phyloP scores from a whole-genome alignment of 495 filamentous ascomycete genomes.

The Podospora pseudopauciseta region DNA sequence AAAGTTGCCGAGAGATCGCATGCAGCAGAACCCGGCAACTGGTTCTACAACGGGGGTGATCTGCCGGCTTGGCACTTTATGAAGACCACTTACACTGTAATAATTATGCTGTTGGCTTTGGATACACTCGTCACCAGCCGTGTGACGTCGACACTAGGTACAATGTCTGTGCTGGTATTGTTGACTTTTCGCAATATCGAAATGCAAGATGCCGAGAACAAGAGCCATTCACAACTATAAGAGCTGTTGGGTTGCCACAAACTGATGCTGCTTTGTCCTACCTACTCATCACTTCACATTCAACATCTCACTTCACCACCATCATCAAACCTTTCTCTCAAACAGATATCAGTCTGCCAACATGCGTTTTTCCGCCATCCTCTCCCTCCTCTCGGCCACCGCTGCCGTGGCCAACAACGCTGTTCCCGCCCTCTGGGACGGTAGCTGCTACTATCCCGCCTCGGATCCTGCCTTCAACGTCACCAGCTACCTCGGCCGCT shows the following conservation, averaged over 20 bases:
- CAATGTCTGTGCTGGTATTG: background rate
- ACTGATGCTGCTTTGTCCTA: background rate
- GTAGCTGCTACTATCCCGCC: slow-evolving; percentile 21
- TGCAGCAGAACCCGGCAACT: background rate
- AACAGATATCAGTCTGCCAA: slow-evolving; percentile 11
- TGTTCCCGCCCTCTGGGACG: slow-evolving; percentile 21
- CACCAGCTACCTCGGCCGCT: slow-evolving; percentile 21
- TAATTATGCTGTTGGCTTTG: too few species aligned
- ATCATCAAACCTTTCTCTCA: background rate
- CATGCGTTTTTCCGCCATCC: slow-evolving; percentile 15
- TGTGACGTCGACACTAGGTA: slow-evolving; percentile 9
- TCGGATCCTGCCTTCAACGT: slow-evolving; percentile 20
- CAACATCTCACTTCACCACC: background rate
- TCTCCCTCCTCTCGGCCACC: slow-evolving; percentile 12
- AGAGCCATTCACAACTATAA: background rate
- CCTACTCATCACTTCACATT: background rate
- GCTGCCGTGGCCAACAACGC: slow-evolving; percentile 15
- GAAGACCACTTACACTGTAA: background rate
- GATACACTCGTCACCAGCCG: background rate
- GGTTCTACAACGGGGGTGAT: slow-evolving; percentile 10
- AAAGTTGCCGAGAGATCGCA: background rate
- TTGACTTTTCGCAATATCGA: background rate
- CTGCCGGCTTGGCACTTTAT: slow-evolving; percentile 18
- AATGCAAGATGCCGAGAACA: too few species aligned
- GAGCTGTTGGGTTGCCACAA: background rate